Conservation (phyloP, 192 early-diverging fungal species). For the Kickxella alabastrina region DNA sequence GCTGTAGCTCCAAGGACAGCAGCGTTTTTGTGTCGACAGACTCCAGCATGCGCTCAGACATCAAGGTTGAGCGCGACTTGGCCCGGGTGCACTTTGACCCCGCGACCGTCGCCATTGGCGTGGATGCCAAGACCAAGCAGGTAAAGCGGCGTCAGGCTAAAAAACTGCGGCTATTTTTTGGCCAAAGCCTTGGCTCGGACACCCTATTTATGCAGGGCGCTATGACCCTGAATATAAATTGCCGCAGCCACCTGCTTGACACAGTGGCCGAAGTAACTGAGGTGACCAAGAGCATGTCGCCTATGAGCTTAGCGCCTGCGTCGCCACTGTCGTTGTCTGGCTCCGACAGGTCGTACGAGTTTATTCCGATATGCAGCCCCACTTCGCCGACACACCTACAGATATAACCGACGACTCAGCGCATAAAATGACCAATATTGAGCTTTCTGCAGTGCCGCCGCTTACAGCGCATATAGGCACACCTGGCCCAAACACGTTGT, state of each 20-base stretch:
- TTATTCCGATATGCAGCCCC: conserved; percentile 8
- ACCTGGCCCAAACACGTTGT: too few species aligned
- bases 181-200: conserved; percentile 38
- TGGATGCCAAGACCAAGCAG: not conserved
- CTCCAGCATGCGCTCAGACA: not conserved
- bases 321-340: not conserved
- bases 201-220: conserved; percentile 10
- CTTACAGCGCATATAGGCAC: too few species aligned
- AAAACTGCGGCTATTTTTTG: conserved; percentile 32
- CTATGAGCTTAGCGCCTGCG: not conserved
- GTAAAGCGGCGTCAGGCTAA: conserved; percentile 8
- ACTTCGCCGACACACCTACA: not conserved
- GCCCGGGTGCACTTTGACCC: not conserved
- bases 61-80: not conserved
- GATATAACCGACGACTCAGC: not conserved
- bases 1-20: not conserved
- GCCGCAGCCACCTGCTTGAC: conserved; percentile 4
- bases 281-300: conserved; percentile 1
- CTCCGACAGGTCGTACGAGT: conserved; percentile 25
- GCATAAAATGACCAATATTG: too few species aligned
- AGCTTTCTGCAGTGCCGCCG: too few species aligned
- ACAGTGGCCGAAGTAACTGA: conserved; percentile 1
- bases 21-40: not conserved
- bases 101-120: not conserved
- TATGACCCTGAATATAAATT: not conserved